phyloP scores from a whole-genome alignment of 352 stramenopile species.

The Phytophthora rubi region DNA sequence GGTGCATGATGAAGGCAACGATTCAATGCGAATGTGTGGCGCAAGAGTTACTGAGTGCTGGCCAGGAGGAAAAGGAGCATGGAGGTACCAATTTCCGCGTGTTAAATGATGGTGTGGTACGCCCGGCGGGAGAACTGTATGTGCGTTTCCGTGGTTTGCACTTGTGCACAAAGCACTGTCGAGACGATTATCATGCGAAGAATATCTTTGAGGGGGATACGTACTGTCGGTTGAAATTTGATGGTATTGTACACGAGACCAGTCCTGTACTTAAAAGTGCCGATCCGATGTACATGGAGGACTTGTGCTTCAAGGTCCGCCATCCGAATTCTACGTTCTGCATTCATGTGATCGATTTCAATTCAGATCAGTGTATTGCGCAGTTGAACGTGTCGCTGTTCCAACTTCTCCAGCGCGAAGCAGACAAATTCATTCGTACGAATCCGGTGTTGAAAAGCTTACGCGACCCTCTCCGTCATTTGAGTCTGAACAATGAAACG shows the following conservation, averaged over 20 bases:
- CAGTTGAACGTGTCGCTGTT: slow-evolving; percentile 79
- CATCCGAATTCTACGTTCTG: slow-evolving; percentile 64
- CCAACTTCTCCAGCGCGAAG: slow-evolving; percentile 77
- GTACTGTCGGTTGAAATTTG: slow-evolving; percentile 80
- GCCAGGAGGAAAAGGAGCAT: slow-evolving; percentile 36
- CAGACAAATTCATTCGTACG: slow-evolving; percentile 66
- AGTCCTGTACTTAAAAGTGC: slow-evolving; percentile 87
- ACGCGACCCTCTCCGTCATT: slow-evolving; percentile 47
- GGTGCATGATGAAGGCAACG: slow-evolving; percentile 89
- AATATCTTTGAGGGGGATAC: slow-evolving; percentile 90
- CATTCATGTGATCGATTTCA: slow-evolving; percentile 88
- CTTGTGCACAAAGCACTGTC: slow-evolving; percentile 86
- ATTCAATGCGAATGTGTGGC: slow-evolving; percentile 74
- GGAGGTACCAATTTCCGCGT: slow-evolving; percentile 51
- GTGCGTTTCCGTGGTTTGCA: slow-evolving; percentile 83
- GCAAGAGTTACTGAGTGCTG: slow-evolving; percentile 30
- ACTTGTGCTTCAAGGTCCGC: slow-evolving; percentile 73
- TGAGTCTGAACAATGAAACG: slow-evolving; percentile 53
- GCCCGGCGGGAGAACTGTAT: slow-evolving; percentile 64
- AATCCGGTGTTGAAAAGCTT: slow-evolving; percentile 58
- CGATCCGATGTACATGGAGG: slow-evolving; percentile 88
- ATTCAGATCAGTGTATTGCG: slow-evolving; percentile 72
- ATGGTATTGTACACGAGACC: slow-evolving; percentile 74
- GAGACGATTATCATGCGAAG: slow-evolving; percentile 76
- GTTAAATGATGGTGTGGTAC: slow-evolving; percentile 49